These are phyloP conservation scores for Angomonas ambiguus DNA, from an alignment of 208 protist species.

Conservation along the genomic window DNA sequence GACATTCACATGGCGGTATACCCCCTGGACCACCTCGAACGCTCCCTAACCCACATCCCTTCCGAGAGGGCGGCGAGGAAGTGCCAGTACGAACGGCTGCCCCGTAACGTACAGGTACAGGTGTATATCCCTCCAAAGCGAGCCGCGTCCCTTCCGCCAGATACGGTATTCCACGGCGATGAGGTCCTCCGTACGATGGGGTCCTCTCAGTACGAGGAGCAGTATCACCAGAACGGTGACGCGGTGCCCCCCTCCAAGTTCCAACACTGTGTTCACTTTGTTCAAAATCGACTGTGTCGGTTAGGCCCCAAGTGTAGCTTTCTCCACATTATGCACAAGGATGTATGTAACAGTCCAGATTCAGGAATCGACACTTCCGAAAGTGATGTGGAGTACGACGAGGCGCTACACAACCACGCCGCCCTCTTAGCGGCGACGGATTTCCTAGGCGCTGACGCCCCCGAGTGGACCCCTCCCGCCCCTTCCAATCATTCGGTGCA, in stretches of 20 bases:
- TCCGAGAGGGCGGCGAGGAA: conserved; percentile 25
- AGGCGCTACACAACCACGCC: not conserved
- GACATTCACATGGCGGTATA: conserved; percentile 52
- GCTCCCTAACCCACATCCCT: conserved; percentile 58
- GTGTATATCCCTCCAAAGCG: conserved; percentile 74
- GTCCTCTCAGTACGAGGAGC: conserved; percentile 60
- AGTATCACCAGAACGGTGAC: conserved; percentile 25
- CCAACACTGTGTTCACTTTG: conserved; percentile 84
- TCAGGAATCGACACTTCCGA: conserved; percentile 24
- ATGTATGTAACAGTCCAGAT: conserved; percentile 20
- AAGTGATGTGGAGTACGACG: not conserved
- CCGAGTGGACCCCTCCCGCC: no score
- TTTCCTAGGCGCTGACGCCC: not conserved
- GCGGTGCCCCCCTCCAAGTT: conserved; percentile 49
- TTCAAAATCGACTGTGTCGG: conserved; percentile 72
- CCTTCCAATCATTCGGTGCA: no score
- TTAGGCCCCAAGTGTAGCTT: conserved; percentile 73
- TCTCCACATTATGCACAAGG: conserved; percentile 62
- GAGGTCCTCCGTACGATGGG: conserved; percentile 69
- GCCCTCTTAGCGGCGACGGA: conserved; percentile 1
- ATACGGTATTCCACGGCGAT: conserved; percentile 33
- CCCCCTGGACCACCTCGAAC: conserved; percentile 41
- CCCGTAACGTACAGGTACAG: conserved; percentile 41
- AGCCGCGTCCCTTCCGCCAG: conserved; percentile 17
- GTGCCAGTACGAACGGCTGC: conserved; percentile 52